phyloP scores from a whole-genome alignment of 2,329 filamentous ascomycete genomes.

The Samsoniella hepiali region DNA sequence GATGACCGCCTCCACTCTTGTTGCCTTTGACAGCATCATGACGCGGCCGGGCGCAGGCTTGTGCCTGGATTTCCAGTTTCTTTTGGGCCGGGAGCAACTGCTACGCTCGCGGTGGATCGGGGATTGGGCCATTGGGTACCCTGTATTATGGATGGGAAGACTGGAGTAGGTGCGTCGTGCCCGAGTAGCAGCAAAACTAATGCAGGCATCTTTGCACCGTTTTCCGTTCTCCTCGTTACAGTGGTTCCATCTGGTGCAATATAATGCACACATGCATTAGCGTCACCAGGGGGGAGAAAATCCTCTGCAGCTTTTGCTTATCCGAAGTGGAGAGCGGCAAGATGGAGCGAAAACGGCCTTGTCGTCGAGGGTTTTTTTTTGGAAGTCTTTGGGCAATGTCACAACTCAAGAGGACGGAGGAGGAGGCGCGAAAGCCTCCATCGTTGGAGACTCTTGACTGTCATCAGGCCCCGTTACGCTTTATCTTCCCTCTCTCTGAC shows the following conservation, averaged over 20 bases:
- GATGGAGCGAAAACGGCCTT: neutral
- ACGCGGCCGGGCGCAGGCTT: neutral
- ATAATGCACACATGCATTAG: neutral
- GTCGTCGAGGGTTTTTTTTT: neutral
- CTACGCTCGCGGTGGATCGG: neutral
- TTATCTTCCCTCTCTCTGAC: neutral
- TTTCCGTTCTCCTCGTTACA: neutral
- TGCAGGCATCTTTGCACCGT: neutral
- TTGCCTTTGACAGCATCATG: neutral
- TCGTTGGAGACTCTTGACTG: no score
- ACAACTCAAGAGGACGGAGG: no score
- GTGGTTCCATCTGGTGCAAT: neutral
- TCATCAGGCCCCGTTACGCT: neutral
- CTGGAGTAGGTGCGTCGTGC: neutral
- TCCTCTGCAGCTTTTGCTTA: neutral
- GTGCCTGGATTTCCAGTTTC: slow-evolving; percentile 3
- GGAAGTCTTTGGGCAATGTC: no score
- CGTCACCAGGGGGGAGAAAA: neutral
- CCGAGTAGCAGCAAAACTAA: neutral
- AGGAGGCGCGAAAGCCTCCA: no score
- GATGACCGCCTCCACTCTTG: neutral
- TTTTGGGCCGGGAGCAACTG: neutral
- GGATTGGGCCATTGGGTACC: neutral
- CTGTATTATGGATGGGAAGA: neutral
- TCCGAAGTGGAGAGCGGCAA: neutral